A percentile compares a stretch with the other conserved stretches of the same genome.
Evolutionary conservation across 1,284 basidiomycete species (phyloP).

Genomic region (Ustilago tritici): DNA sequence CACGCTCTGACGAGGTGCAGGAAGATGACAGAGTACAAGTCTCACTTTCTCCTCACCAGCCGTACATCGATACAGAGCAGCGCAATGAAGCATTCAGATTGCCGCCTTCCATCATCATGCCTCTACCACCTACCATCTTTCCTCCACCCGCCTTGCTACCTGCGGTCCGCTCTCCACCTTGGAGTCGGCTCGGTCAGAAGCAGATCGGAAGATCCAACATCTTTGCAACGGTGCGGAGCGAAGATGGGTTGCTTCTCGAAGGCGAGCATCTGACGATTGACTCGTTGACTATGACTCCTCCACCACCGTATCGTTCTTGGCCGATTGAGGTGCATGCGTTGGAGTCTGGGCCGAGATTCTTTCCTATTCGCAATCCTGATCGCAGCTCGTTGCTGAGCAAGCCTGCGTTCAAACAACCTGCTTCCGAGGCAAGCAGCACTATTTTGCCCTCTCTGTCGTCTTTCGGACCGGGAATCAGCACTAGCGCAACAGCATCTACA

Average conservation of each 20-base stretch:
- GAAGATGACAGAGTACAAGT: slow-evolving; percentile 22
- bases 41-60: slow-evolving; percentile 14
- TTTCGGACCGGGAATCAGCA: slow-evolving; percentile 1
- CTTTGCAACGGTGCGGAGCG: slow-evolving; percentile 21
- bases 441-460: slow-evolving; percentile 17
- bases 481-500: neutral
- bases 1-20: neutral
- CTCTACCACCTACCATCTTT: slow-evolving; percentile 41
- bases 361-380: slow-evolving; percentile 24
- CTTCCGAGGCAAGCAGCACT: neutral
- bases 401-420: neutral
- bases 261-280: slow-evolving; percentile 37
- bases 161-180: slow-evolving; percentile 32
- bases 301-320: slow-evolving; percentile 52
- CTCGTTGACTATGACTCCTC: slow-evolving; percentile 46
- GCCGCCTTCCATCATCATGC: slow-evolving; percentile 18
- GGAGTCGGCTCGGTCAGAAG: slow-evolving; percentile 21
- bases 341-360: slow-evolving; percentile 25
- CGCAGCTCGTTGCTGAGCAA: slow-evolving; percentile 15
- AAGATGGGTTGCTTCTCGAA: slow-evolving; percentile 30
- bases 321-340: slow-evolving; percentile 32
- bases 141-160: slow-evolving; percentile 51
- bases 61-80: slow-evolving; percentile 24
- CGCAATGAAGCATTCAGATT: slow-evolving; percentile 22
- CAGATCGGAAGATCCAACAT: slow-evolving; percentile 36